Evolutionary conservation across 129 eudicot genomes (phyloP), one percentile per base, ranked within the genome.

Genomic region (Flaveria linearis): DNA sequence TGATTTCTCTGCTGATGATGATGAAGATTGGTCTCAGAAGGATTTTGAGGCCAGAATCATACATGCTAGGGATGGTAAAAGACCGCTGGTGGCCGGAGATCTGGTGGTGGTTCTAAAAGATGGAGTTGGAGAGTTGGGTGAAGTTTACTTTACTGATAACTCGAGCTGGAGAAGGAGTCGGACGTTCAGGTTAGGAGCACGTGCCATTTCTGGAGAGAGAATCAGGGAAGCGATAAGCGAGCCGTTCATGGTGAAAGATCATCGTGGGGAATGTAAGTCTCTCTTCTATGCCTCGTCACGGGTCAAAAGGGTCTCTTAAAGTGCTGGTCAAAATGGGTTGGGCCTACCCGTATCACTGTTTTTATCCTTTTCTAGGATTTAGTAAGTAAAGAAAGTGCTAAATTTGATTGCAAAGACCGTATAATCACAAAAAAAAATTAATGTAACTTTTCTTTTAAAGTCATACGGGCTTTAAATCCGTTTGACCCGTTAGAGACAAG

Each of bases 251-350:
- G 98, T 93, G 2, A 81, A 85, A 81, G 98, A 93, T 83, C 98
- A 93, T 67, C 91, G 98, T 17, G 98, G 98, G 26, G 97, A 93
- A 85, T 82, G 98, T 93, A 86, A 83, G 91, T 74, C 26, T 58
- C 77, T 81, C 45, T 28, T 43, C 9, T 57, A 2, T 53, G 16
- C 14, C 58, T 47, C 20, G 46, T 62, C 20, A 72, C 14, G 49
- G 76, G 76, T 72, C 67, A 55, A 55, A 56, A 72, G 51, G 67
- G 36, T 55, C 10, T 5, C 13, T 10, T 30, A 47, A 30, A 51
- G n/a, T 8, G 25, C n/a, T 2, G n/a, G 39, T 58, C 16, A 3
- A 58, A 57, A 20, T 11, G 33, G 65, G 33, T 58, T 11, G 18
- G 43, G 18, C 68, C 9, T 18, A 62, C 68, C 18, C 10, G 4